Percentiles rank a stretch among this genome's conserved stretches.
phyloP scores from a whole-genome alignment of 305 asterid genomes.

The Salvia sclarea region DNA sequence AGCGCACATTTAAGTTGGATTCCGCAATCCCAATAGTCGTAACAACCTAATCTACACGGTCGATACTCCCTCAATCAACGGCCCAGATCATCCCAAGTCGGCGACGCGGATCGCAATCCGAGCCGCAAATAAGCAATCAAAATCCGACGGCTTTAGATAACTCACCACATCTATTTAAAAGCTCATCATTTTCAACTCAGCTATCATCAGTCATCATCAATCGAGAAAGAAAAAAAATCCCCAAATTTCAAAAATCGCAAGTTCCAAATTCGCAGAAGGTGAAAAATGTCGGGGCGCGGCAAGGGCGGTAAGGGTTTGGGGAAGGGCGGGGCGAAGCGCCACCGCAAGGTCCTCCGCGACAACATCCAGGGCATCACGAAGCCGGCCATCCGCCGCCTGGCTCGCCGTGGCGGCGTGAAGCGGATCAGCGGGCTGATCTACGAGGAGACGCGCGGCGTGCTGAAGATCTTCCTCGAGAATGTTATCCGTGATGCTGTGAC shows the following conservation, averaged over 20 bases:
- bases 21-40: not conserved
- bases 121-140: slow-evolving; percentile 20
- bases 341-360: slow-evolving; percentile 48
- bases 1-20: not conserved
- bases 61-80: slow-evolving; percentile 21
- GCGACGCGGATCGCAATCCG: slow-evolving; percentile 29
- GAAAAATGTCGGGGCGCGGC: slow-evolving; percentile 47
- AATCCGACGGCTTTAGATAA: slow-evolving; percentile 29
- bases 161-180: slow-evolving; percentile 27
- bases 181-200: not conserved
- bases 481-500: slow-evolving; percentile 45
- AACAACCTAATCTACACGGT: not conserved
- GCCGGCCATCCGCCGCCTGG: slow-evolving; percentile 49
- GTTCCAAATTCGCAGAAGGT: not conserved
- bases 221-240: not conserved
- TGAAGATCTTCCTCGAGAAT: slow-evolving; percentile 40
- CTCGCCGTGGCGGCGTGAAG: slow-evolving; percentile 51
- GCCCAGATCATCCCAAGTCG: not conserved
- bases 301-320: slow-evolving; percentile 58
- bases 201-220: not conserved
- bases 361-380: slow-evolving; percentile 49
- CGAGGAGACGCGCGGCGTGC: slow-evolving; percentile 39
- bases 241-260: not conserved
- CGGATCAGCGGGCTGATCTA: slow-evolving; percentile 45
- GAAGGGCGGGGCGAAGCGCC: slow-evolving; percentile 55